phyloP scores from a whole-genome alignment of 1,284 basidiomycete genomes.

The Mycena citricolor region DNA sequence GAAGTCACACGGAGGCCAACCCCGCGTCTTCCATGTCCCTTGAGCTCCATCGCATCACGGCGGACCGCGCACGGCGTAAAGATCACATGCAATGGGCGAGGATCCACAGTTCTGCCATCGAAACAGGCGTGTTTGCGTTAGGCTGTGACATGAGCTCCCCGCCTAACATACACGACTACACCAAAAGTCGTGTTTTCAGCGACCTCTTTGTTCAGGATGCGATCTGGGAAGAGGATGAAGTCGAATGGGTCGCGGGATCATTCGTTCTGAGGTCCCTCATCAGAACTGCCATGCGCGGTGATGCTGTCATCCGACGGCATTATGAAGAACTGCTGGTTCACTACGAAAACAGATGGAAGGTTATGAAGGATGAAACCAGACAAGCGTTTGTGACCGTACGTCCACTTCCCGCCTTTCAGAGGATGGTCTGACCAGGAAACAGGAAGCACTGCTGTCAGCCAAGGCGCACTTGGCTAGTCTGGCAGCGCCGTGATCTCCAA shows the following conservation, averaged over 20 bases:
- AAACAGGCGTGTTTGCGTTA: slow-evolving; percentile 37
- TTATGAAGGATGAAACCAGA: slow-evolving; percentile 60
- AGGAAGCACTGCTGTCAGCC: slow-evolving; percentile 21
- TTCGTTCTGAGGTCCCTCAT: slow-evolving; percentile 54
- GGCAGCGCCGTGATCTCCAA: slow-evolving; percentile 8
- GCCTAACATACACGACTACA: slow-evolving; percentile 34
- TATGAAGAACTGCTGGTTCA: slow-evolving; percentile 50
- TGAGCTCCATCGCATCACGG: slow-evolving; percentile 59
- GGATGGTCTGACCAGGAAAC: neutral
- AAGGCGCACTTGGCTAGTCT: slow-evolving; percentile 16
- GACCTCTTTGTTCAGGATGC: slow-evolving; percentile 57
- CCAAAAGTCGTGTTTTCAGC: slow-evolving; percentile 45
- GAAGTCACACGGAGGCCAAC: too few species aligned
- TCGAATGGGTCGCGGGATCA: slow-evolving; percentile 63
- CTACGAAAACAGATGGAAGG: slow-evolving; percentile 61
- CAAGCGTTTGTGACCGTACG: slow-evolving; percentile 55
- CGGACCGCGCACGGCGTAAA: slow-evolving; percentile 53
- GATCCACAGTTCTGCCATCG: slow-evolving; percentile 58
- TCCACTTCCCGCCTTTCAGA: neutral
- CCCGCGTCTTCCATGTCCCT: slow-evolving; percentile 41
- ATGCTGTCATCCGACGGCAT: slow-evolving; percentile 36
- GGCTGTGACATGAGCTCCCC: slow-evolving; percentile 10
- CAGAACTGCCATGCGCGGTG: slow-evolving; percentile 44
- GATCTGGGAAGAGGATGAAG: slow-evolving; percentile 61
- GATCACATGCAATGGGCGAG: slow-evolving; percentile 61